Conservation (phyloP, 2,329 filamentous ascomycete genomes). For the Aspergillus udagawae region DNA sequence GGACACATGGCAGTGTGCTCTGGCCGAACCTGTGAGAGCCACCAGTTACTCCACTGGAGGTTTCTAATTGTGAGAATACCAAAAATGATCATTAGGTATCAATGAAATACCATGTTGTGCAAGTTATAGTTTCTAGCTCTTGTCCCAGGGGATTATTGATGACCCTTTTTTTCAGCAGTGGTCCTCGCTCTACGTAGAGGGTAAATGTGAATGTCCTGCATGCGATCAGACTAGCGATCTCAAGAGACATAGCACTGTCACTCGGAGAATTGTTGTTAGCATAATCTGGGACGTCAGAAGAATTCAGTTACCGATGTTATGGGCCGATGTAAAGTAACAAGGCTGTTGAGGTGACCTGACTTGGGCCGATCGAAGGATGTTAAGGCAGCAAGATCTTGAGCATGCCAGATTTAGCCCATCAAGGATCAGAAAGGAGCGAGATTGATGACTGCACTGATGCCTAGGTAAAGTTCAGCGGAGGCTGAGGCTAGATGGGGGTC, state of each 20-base stretch:
- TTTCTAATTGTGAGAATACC: neutral
- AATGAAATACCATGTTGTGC: too few relatives aligned
- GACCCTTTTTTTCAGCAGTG: too few relatives aligned
- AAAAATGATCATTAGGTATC: too few relatives aligned
- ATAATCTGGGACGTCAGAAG: neutral
- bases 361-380: neutral
- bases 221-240: neutral
- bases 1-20: neutral
- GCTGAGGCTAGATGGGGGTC: neutral
- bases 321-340: neutral
- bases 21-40: neutral
- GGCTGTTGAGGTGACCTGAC: neutral
- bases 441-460: neutral
- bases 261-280: neutral
- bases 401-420: neutral
- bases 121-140: too few relatives aligned
- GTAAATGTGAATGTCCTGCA: too few relatives aligned
- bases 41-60: neutral
- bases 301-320: neutral
- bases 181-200: too few relatives aligned
- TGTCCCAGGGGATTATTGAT: too few relatives aligned
- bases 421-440: neutral
- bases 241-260: neutral
- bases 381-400: neutral
- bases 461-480: neutral